Conservation (phyloP, 1,139 yeast species). For the Chernovozyma aurita region DNA sequence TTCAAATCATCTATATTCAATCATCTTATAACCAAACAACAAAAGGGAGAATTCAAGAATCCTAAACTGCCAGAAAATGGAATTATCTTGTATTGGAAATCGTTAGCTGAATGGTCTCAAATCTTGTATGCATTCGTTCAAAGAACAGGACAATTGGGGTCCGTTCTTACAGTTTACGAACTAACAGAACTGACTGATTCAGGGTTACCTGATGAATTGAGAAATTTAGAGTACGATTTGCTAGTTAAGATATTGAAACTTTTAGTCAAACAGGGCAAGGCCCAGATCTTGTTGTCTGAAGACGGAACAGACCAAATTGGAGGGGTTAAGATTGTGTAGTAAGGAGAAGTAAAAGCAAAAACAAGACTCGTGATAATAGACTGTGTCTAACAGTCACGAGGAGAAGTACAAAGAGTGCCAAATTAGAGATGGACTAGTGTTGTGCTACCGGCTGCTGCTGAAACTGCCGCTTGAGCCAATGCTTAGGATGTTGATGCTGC, state of each 20-base stretch:
- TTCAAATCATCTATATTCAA: constrained; percentile 54
- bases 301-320: constrained; percentile 48
- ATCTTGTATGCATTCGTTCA: constrained; percentile 47
- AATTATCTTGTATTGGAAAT: constrained; percentile 63
- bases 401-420: no score
- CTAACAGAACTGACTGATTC: constrained; percentile 61
- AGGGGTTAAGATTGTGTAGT: constrained; percentile 64
- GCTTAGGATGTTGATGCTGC: no score
- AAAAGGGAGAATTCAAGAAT: constrained; percentile 49
- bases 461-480: no score
- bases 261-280: constrained; percentile 63
- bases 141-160: constrained; percentile 70
- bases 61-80: constrained; percentile 40
- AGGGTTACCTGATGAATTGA: constrained; percentile 52
- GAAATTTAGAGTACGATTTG: constrained; percentile 56
- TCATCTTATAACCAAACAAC: constrained; percentile 52
- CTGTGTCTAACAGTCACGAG: no score
- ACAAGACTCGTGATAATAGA: no score
- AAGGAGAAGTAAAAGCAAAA: no score
- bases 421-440: no score
- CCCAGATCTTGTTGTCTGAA: constrained; percentile 60
- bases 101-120: constrained; percentile 75
- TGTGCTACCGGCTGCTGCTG: no score
- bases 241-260: constrained; percentile 50
- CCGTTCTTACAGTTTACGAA: constrained; percentile 81